A percentile compares a stretch with the other conserved stretches of the same genome.
phyloP scores from a whole-genome alignment of 768 basidiomycete genomes.

The Tylopilus balloui region DNA sequence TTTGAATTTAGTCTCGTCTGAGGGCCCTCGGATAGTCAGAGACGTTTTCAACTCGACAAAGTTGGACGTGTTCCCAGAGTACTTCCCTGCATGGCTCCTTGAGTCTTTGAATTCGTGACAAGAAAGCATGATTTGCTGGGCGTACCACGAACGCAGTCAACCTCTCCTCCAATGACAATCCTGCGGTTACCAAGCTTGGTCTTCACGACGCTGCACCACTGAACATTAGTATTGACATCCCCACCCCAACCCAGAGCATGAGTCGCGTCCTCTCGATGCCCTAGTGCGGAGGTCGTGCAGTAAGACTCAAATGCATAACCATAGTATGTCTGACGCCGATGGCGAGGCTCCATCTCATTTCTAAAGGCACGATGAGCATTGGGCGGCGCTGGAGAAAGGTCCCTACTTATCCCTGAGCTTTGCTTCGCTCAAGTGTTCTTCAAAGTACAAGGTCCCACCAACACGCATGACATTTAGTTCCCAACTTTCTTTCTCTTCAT shows the following conservation, averaged over 20 bases:
- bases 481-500: constrained; percentile 77
- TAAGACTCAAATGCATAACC: constrained; percentile 90
- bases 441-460: constrained; percentile 66
- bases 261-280: constrained; percentile 18
- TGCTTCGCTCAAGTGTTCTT: constrained; percentile 62
- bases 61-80: constrained; percentile 56
- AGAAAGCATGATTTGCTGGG: neutral
- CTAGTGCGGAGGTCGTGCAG: constrained; percentile 51
- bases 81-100: constrained; percentile 45
- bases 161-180: constrained; percentile 82
- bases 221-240: constrained; percentile 81
- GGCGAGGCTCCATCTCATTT: constrained; percentile 59
- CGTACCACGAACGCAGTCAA: constrained; percentile 81
- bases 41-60: constrained; percentile 91
- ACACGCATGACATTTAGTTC: constrained; percentile 80
- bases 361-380: constrained; percentile 34
- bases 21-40: constrained; percentile 54
- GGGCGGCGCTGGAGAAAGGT: neutral
- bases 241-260: constrained; percentile 60
- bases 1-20: constrained; percentile 74
- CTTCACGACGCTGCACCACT: constrained; percentile 89
- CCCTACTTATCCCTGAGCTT: constrained; percentile 62
- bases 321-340: constrained; percentile 67
- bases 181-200: constrained; percentile 72
- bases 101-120: neutral